Conservation (phyloP, 2,329 filamentous ascomycete genomes). For the Fusarium albidum region DNA sequence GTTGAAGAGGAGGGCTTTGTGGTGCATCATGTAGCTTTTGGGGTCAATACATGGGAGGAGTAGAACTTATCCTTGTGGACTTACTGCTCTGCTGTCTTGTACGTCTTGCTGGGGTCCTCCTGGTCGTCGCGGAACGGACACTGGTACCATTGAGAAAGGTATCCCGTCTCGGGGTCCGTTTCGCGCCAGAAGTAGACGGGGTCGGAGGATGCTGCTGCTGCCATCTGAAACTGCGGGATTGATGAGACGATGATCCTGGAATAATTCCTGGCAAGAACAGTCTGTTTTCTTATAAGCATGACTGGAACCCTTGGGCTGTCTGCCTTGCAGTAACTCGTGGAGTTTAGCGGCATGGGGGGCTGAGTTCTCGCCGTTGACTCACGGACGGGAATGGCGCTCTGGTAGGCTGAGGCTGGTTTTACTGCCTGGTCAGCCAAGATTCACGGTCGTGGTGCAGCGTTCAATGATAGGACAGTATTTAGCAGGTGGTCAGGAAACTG, state of each 20-base stretch:
- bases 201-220: conserved; percentile 13
- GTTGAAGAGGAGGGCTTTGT: conserved; percentile 59
- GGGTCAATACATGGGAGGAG: not conserved
- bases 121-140: conserved; percentile 57
- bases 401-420: not conserved
- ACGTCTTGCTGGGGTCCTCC: conserved; percentile 47
- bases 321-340: conserved; percentile 12
- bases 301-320: conserved; percentile 2
- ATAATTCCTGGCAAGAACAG: not conserved
- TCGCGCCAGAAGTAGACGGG: conserved; percentile 59
- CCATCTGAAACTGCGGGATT: conserved; percentile 8
- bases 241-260: not conserved
- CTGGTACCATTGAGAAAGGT: conserved; percentile 70
- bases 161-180: conserved; percentile 57
- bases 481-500: too few species aligned
- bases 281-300: conserved; percentile 1
- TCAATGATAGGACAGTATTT: too few species aligned
- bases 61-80: too few species aligned
- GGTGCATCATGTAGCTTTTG: conserved; percentile 62
- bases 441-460: too few species aligned
- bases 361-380: conserved; percentile 38
- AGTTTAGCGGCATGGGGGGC: conserved; percentile 12
- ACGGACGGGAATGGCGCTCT: conserved; percentile 2
- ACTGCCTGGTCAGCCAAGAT: not conserved
- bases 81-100: conserved; percentile 62